phyloP scores from a whole-genome alignment of 2,329 filamentous ascomycete genomes.

The Didymella glomerata region DNA sequence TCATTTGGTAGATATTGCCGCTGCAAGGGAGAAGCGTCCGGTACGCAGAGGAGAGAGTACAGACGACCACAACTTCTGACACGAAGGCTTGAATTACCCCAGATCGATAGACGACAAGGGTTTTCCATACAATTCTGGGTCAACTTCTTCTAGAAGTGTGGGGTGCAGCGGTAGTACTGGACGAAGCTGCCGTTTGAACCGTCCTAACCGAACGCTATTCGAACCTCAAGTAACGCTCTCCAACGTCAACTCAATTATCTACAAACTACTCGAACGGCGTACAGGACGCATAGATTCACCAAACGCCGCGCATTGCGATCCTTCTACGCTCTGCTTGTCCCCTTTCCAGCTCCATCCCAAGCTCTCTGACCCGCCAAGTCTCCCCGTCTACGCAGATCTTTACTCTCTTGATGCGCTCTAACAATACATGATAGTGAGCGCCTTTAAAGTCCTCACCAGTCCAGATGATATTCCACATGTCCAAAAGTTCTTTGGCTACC shows the following conservation, averaged over 20 bases:
- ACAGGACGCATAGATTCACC: conserved; percentile 16
- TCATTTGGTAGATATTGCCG: background rate
- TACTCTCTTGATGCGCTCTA: conserved; percentile 43
- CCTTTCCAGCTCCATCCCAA: conserved; percentile 44
- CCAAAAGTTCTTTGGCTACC: conserved; percentile 40
- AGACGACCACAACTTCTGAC: background rate
- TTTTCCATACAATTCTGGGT: conserved; percentile 15
- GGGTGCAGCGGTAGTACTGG: conserved; percentile 20
- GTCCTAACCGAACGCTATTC: conserved; percentile 20
- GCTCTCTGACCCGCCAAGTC: conserved; percentile 37
- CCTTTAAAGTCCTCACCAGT: conserved; percentile 38
- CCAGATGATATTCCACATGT: conserved; percentile 49
- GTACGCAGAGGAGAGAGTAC: background rate
- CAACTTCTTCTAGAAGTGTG: conserved; percentile 20
- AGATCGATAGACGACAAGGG: conserved; percentile 15
- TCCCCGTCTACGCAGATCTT: conserved; percentile 44
- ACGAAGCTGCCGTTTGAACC: conserved; percentile 17
- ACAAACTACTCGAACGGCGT: background rate
- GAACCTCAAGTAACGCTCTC: conserved; percentile 5
- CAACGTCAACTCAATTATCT: background rate
- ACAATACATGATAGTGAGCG: conserved; percentile 34
- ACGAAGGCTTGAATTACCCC: conserved; percentile 9
- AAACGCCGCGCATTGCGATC: conserved; percentile 38
- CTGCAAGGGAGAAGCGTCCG: background rate
- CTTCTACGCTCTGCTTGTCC: conserved; percentile 42